Conservation (phyloP, 345 rosid species). For the Trapa bicornis region DNA sequence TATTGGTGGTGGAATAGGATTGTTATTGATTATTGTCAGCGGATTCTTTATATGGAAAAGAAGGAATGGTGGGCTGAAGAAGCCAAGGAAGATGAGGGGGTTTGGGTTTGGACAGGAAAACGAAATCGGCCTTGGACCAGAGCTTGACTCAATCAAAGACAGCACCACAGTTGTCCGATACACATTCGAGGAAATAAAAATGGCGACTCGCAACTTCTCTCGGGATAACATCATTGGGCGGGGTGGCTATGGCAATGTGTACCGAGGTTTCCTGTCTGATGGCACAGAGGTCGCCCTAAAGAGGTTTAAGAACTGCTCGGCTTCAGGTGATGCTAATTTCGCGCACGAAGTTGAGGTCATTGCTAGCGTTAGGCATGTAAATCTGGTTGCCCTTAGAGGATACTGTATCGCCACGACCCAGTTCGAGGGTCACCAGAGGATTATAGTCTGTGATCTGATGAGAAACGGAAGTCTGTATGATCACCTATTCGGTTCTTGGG, state of each 20-base stretch:
- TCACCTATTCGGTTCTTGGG: slow-evolving; percentile 50
- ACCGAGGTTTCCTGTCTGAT: slow-evolving; percentile 48
- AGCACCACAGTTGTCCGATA: slow-evolving; percentile 60
- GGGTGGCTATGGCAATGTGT: slow-evolving; percentile 92
- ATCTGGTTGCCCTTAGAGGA: slow-evolving; percentile 71
- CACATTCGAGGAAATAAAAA: slow-evolving; percentile 62
- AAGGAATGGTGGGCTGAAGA: slow-evolving; percentile 17
- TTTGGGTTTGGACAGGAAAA: slow-evolving; percentile 12
- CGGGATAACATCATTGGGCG: slow-evolving; percentile 59
- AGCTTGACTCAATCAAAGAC: slow-evolving; percentile 45
- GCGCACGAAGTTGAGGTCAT: slow-evolving; percentile 83
- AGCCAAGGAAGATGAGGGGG: slow-evolving; percentile 13
- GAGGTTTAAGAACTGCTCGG: slow-evolving; percentile 86
- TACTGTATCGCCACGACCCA: slow-evolving; percentile 74
- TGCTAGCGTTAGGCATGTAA: slow-evolving; percentile 78
- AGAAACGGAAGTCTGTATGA: slow-evolving; percentile 74
- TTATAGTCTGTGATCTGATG: slow-evolving; percentile 76
- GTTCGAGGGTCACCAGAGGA: slow-evolving; percentile 89
- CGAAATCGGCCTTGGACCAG: slow-evolving; percentile 25
- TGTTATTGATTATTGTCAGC: slow-evolving; percentile 16
- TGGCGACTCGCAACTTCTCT: slow-evolving; percentile 60
- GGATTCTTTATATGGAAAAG: slow-evolving; percentile 37
- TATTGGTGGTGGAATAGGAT: slow-evolving; percentile 18
- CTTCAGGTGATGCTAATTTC: slow-evolving; percentile 56
- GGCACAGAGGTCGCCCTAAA: slow-evolving; percentile 78